Evolutionary conservation across 2,329 filamentous ascomycete genomes (phyloP), one percentile per base, ranked within the genome.

Genomic region (Coniochaeta prunicola): DNA sequence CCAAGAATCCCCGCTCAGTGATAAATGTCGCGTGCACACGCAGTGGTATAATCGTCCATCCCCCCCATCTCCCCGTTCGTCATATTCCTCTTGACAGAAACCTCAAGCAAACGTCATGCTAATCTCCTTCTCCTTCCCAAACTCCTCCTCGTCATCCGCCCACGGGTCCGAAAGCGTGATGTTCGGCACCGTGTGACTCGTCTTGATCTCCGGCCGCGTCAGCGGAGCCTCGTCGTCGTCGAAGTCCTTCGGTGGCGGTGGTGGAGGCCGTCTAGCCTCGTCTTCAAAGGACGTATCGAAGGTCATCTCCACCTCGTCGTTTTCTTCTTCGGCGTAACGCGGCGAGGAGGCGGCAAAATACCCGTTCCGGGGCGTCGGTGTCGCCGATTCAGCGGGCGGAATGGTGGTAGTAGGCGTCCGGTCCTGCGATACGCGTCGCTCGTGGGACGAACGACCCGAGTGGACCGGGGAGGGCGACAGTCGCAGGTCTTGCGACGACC

Each of bases 81-180:
- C 38, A n/a, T n/a, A n/a, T n/a, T 17, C 10, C 45, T 6, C 45
- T 26, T 21, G 19, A 48, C n/a, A n/a, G n/a, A 12, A 50, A 28
- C 19, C 10, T 59, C 66, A 90, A 72, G 88, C 90, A 83, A 93
- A 93, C 62, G 88, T 91, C 88, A 93, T 89, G 33, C 83, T 81
- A 63, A 93, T 89, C 72, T 91, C 88, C 69, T 85, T 84, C 71
- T 91, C 88, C 67, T 83, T 81, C 19, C 85, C 86, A 74, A 89
- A 89, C 57, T 89, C 82, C 31, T 87, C 83, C 50, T 90, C 87
- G 53, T 82, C 80, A 9, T 84, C 88, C 3, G 82, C 86, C 90
- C 90, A 93, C 1, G 89, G 82, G 80, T 93, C 75, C 61, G 76
- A 65, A 31, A 82, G 66, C 26, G 76, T 67, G 57, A 84, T 72